These are phyloP conservation scores for Chalciporus sp. DNA, from an alignment of 1,284 basidiomycete genomes.

Conservation along the genomic window DNA sequence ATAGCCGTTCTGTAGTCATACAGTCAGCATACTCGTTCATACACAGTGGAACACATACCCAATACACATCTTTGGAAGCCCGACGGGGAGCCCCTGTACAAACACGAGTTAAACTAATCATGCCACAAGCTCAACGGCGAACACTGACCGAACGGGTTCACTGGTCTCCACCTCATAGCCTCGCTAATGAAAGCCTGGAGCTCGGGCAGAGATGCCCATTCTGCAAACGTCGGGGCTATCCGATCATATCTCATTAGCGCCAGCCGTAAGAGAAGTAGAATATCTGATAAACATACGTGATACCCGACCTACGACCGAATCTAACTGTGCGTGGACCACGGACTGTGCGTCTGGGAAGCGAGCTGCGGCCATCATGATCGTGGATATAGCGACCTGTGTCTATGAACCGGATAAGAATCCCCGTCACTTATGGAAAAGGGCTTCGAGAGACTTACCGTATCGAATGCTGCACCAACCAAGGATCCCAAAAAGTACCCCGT, in stretches of 20 bases:
- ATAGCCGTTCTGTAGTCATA: conserved; percentile 45
- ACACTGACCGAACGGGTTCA: conserved; percentile 29
- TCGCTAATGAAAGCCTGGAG: conserved; percentile 32
- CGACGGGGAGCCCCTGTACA: conserved; percentile 16
- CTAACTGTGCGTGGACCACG: conserved; percentile 61
- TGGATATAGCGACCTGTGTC: conserved; percentile 62
- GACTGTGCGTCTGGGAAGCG: conserved; percentile 57
- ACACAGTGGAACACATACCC: conserved; percentile 12
- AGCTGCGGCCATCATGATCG: conserved; percentile 67
- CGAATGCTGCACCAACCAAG: conserved; percentile 66
- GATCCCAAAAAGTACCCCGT: conserved; percentile 62
- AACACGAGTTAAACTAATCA: conserved; percentile 1
- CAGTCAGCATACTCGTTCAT: neutral
- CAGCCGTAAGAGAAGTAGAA: neutral
- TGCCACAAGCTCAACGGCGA: neutral
- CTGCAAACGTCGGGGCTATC: conserved; percentile 28
- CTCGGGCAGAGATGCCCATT: conserved; percentile 24
- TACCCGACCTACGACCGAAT: conserved; percentile 54
- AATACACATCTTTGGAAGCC: conserved; percentile 23
- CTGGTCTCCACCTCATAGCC: conserved; percentile 29
- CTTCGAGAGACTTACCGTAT: conserved; percentile 42
- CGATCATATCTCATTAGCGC: neutral
- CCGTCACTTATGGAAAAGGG: neutral
- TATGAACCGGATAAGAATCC: conserved; percentile 13
- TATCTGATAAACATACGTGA: conserved; percentile 37